phyloP scores from a whole-genome alignment of 2,329 filamentous ascomycete species.

The Calonectria fujianensis region DNA sequence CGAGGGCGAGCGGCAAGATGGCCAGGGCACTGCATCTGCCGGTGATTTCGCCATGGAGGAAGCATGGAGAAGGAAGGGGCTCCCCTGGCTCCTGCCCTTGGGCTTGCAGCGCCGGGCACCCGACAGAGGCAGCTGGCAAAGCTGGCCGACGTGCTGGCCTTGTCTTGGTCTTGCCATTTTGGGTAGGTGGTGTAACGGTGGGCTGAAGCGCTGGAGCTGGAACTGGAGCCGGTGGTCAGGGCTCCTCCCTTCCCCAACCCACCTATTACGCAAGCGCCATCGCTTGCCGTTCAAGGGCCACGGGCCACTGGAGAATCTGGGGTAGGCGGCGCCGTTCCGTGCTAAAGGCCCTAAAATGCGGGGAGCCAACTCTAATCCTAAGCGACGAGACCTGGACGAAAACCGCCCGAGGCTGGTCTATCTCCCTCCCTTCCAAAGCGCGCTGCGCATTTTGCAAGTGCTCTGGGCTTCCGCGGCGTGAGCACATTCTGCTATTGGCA shows the following conservation, averaged over 20 bases:
- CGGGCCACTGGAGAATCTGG: constrained; percentile 27
- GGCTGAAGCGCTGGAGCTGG: background rate
- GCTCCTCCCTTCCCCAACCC: constrained; percentile 15
- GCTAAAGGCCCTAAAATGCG: constrained; percentile 22
- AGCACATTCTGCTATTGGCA: background rate
- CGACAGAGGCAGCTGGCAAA: background rate
- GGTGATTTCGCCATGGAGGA: constrained; percentile 1
- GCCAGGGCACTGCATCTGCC: constrained; percentile 21
- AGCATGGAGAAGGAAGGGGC: constrained; percentile 5
- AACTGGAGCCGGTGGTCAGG: constrained; percentile 6
- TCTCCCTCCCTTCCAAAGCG: background rate
- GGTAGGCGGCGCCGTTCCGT: constrained; percentile 20
- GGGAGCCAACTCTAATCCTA: constrained; percentile 23
- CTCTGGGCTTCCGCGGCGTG: background rate
- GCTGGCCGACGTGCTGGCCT: background rate
- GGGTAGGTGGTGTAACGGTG: constrained; percentile 28
- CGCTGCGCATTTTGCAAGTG: background rate
- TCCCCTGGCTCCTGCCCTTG: constrained; percentile 11
- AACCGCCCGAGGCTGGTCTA: background rate
- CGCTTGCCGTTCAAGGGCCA: constrained; percentile 9
- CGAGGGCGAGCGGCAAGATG: constrained; percentile 23
- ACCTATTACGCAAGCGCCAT: constrained; percentile 8
- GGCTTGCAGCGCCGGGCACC: constrained; percentile 1
- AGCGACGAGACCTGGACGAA: constrained; percentile 5
- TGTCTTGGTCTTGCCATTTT: constrained; percentile 18